These are phyloP conservation scores for Pythium myriotylum DNA, from an alignment of 352 stramenopile genomes.

Conservation along the genomic window DNA sequence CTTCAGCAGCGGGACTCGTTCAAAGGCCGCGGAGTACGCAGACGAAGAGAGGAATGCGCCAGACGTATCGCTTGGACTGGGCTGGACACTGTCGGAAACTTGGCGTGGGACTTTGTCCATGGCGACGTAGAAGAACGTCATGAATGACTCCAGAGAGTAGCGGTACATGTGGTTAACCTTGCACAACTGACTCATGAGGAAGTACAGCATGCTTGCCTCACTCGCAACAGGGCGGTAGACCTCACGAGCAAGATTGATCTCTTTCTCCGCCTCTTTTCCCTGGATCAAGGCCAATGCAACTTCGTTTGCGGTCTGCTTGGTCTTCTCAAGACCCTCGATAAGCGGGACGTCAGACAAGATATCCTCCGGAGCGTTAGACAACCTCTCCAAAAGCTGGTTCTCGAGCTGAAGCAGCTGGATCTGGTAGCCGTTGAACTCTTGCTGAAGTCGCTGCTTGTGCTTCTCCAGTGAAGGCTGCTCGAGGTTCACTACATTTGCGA, in stretches of 20 bases:
- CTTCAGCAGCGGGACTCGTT: slow-evolving; percentile 67
- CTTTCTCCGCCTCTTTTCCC: slow-evolving; percentile 87
- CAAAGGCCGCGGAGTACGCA: slow-evolving; percentile 42
- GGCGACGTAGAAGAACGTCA: slow-evolving; percentile 87
- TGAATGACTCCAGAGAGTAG: slow-evolving; percentile 91
- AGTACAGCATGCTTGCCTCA: slow-evolving; percentile 93
- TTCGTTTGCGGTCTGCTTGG: slow-evolving; percentile 89
- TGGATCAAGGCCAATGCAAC: slow-evolving; percentile 82
- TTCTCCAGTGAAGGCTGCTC: slow-evolving; percentile 90
- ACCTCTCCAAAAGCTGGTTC: slow-evolving; percentile 85
- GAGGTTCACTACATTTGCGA: slow-evolving; percentile 88
- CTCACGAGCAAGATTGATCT: slow-evolving; percentile 91
- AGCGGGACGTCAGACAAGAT: slow-evolving; percentile 91
- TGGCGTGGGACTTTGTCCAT: slow-evolving; percentile 64
- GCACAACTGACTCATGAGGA: slow-evolving; percentile 89
- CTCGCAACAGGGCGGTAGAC: slow-evolving; percentile 89
- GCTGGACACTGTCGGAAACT: not conserved
- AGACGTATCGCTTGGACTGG: not conserved
- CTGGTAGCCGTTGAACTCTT: slow-evolving; percentile 93
- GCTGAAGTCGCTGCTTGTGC: slow-evolving; percentile 86
- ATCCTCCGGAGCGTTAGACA: slow-evolving; percentile 92
- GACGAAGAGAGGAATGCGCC: slow-evolving; percentile 31
- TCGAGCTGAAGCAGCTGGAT: slow-evolving; percentile 91
- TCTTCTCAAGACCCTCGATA: slow-evolving; percentile 92
- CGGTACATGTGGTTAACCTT: slow-evolving; percentile 94